Evolutionary conservation across 2,329 filamentous ascomycete genomes (phyloP), one percentile per base, ranked within the genome.

Genomic region (Eurotiales sp.): DNA sequence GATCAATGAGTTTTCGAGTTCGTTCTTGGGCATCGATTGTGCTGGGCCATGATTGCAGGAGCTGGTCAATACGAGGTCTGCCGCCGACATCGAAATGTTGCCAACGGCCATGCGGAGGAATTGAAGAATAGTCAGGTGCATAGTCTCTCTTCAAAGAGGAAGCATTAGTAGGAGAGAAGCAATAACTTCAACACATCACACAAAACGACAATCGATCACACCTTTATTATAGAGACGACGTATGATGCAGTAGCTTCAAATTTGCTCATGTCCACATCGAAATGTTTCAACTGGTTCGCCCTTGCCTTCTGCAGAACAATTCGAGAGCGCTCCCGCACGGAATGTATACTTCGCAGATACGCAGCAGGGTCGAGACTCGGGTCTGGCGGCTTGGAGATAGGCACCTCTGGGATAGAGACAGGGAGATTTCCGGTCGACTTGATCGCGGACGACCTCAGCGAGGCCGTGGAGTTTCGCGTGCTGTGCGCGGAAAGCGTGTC

Each of bases 191-290:
- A 37, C n/a, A 37, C 6, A 37, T 7, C 10, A 10, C 25, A 8
- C 25, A 43, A 27, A 29, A 30, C 23, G 17, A 12, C 19, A 52
- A 34, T 14, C 4, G 43, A 19, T 21, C 78, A 59, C 74, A 91
- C 90, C 86, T 95, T 96, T 76, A 96, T 95, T 57, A 96, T 92
- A 36, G 87, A 85, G n/a, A 92, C 85, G 8, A 96, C 87, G 67
- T 95, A 96, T 40, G 81, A 81, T 12, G 91, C 89, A 1, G 92
- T 92, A 58, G 92, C 87, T 41, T 78, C 72, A 67, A 96, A 92
- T 71, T 92, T 95, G 71, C 71, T 72, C 78, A 91, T 83, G 69
- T 96, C 91, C 43, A 96, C 90, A 58, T 88, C 86, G 62, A 96
- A 96, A 68, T 96, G 91, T 60, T 81, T 82, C 55, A 96, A 79